Percentiles rank a stretch among this genome's conserved stretches.
These are phyloP conservation scores for Scheffersomyces segobiensis DNA, from an alignment of 1,139 yeast species.

Conservation along the genomic window DNA sequence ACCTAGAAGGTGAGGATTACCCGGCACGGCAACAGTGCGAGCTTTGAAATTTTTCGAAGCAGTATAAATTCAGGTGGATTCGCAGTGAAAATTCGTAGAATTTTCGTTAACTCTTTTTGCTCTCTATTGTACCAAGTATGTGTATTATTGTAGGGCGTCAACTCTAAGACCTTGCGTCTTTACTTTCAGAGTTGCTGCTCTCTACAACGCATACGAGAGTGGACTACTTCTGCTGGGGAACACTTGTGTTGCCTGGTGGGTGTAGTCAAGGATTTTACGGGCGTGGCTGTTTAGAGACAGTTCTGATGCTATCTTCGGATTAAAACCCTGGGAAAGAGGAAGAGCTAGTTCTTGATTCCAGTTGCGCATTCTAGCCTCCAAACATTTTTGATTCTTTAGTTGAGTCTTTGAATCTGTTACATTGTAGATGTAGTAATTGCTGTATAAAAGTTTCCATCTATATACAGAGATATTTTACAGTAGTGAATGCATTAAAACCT, in stretches of 20 bases:
- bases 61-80: conserved; percentile 5
- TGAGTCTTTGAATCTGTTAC: background rate
- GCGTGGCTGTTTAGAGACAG: conserved; percentile 28
- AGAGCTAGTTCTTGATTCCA: conserved; percentile 20
- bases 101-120: conserved; percentile 12
- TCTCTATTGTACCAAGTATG: conserved; percentile 50
- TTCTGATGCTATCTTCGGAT: conserved; percentile 8
- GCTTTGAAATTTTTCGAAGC: background rate
- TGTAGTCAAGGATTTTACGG: conserved; percentile 48
- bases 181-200: conserved; percentile 45
- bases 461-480: background rate
- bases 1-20: conserved; percentile 1
- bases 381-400: conserved; percentile 21
- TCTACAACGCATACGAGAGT: conserved; percentile 56
- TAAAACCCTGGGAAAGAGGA: conserved; percentile 7
- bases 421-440: background rate
- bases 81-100: conserved; percentile 2
- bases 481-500: background rate
- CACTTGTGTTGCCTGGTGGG: conserved; percentile 11
- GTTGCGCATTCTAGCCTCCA: conserved; percentile 51
- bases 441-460: background rate
- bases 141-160: conserved; percentile 57
- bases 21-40: conserved; percentile 2
- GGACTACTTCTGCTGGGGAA: conserved; percentile 29
- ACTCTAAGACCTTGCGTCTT: conserved; percentile 21